Conservation (phyloP, 805 yeast species). For the Zygoascus ofunaensis region DNA sequence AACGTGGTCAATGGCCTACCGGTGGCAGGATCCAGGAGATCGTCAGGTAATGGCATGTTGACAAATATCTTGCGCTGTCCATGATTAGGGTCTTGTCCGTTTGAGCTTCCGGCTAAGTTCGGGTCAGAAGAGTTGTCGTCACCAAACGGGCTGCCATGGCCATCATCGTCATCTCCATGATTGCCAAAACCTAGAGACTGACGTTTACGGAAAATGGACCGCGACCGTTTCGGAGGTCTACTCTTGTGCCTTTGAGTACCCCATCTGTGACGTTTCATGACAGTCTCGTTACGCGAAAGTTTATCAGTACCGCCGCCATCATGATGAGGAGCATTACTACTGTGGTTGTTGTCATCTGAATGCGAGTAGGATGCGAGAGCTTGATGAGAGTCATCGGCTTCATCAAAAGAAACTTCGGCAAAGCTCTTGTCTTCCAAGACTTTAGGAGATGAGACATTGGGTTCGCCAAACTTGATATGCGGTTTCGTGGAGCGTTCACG, state of each 20-base stretch:
- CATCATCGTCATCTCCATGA: background rate
- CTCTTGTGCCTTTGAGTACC: slow-evolving; percentile 76
- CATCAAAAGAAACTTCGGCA: slow-evolving; percentile 3
- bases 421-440: background rate
- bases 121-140: slow-evolving; percentile 3
- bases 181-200: background rate
- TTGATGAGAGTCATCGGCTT: slow-evolving; percentile 2
- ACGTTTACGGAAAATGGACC: slow-evolving; percentile 14
- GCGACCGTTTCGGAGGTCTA: slow-evolving; percentile 37
- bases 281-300: slow-evolving; percentile 34
- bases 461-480: background rate
- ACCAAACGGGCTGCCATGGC: no score
- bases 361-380: background rate
- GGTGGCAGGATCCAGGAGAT: slow-evolving; percentile 38
- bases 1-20: slow-evolving; percentile 55
- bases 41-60: slow-evolving; percentile 42
- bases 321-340: slow-evolving; percentile 1
- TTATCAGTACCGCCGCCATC: slow-evolving; percentile 13
- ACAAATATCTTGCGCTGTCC: slow-evolving; percentile 37
- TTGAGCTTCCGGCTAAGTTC: no score
- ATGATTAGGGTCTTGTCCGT: background rate
- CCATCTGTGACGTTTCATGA: slow-evolving; percentile 76
- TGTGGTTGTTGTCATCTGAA: background rate
- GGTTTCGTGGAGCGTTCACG: background rate
- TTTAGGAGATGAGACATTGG: background rate